Conservation (phyloP, 129 eudicot species). For the Glebionis coronaria region DNA sequence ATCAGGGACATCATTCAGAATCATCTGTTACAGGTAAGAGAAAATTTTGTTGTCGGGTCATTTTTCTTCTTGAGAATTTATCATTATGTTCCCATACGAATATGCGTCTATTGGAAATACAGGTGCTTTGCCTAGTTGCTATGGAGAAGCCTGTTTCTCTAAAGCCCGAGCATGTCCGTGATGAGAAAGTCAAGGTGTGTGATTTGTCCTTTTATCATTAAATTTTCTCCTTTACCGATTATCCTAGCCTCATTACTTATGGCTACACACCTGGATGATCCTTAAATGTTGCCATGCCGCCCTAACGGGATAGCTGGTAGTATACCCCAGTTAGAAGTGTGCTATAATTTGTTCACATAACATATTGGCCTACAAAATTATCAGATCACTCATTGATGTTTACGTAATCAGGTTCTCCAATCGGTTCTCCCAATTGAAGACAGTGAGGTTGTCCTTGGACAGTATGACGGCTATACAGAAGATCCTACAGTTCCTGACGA, state of each 20-base stretch:
- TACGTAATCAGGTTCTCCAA: conserved; percentile 71
- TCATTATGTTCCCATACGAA: background rate
- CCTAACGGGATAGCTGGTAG: background rate
- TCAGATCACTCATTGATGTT: conserved; percentile 10
- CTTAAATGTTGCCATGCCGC: background rate
- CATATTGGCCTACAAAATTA: background rate
- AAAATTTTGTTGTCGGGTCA: background rate
- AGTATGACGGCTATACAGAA: conserved; percentile 84
- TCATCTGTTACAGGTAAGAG: conserved; percentile 85
- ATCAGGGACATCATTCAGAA: conserved; percentile 98
- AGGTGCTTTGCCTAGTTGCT: conserved; percentile 93
- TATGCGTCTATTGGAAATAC: conserved; percentile 1
- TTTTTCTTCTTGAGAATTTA: conserved; percentile 3
- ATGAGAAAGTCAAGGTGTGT: conserved; percentile 96
- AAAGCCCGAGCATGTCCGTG: conserved; percentile 95
- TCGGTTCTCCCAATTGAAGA: conserved; percentile 71
- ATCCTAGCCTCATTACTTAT: background rate
- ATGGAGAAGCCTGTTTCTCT: conserved; percentile 97
- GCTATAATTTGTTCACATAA: conserved; percentile 1
- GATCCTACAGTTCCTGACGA: conserved; percentile 93
- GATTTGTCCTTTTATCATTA: background rate
- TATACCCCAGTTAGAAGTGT: background rate
- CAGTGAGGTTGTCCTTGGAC: conserved; percentile 97
- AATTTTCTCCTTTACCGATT: background rate
- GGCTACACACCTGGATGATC: background rate